phyloP scores from a whole-genome alignment of 1,284 basidiomycete species.

The Gymnopus androsaceus region DNA sequence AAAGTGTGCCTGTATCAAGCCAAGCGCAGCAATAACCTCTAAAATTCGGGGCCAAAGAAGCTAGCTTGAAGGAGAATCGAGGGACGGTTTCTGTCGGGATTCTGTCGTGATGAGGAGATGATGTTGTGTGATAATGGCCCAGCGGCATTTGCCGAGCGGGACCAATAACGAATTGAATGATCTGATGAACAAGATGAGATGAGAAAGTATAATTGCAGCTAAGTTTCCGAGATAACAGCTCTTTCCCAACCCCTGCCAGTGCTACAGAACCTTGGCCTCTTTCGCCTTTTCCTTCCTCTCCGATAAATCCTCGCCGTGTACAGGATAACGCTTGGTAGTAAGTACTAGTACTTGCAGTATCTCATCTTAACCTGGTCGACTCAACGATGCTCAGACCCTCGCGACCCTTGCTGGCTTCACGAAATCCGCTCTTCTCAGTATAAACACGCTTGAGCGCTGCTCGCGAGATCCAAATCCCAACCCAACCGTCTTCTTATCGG shows the following conservation, averaged over 20 bases:
- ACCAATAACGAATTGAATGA: too few species aligned
- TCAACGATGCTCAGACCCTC: conserved; percentile 64
- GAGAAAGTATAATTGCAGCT: too few species aligned
- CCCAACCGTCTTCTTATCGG: conserved; percentile 2
- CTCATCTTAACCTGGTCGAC: conserved; percentile 10
- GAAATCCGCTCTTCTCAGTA: conserved; percentile 40
- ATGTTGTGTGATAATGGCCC: too few species aligned
- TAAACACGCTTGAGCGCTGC: conserved; percentile 68
- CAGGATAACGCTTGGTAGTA: conserved; percentile 83
- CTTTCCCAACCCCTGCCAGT: background rate
- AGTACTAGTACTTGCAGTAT: conserved; percentile 23
- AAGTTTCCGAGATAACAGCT: too few species aligned
- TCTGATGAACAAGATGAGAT: too few species aligned
- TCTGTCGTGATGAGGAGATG: too few species aligned
- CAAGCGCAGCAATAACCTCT: too few species aligned
- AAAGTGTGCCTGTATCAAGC: too few species aligned
- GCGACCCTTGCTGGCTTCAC: conserved; percentile 92
- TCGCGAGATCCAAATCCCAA: conserved; percentile 45
- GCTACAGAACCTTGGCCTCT: background rate
- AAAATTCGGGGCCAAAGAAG: too few species aligned
- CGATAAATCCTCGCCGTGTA: conserved; percentile 53
- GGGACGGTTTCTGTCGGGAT: too few species aligned
- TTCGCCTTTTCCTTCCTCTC: conserved; percentile 1
- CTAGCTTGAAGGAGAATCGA: too few species aligned
- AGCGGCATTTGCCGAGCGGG: too few species aligned